Base-by-base conservation (phyloP, 2,329 filamentous ascomycete genomes). In the Fusarium sp. region DNA sequence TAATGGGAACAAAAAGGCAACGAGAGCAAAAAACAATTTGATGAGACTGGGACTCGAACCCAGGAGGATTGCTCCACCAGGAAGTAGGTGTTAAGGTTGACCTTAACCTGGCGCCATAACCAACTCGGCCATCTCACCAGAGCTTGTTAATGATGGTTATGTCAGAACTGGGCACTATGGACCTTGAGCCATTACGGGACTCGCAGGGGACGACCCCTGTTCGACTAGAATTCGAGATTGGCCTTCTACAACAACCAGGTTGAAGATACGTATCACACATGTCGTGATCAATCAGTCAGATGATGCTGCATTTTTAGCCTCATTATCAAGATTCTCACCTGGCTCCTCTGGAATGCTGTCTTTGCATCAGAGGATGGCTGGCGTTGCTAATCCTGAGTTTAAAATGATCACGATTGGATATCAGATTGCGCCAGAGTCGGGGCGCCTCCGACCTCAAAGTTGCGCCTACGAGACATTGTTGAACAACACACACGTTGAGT, bases 11-110 rank as follows among this genome's bases (percentile, higher is more conserved):
- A 62, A 52, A 41, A 24, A 54, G 4, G 0, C 3, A 5, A 1
- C 27, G 63, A 50, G 14, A 6, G 4, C 5, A 54, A 66, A 65
- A 74, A 64, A 37, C 4, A 65, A n/a, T 14, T n/a, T 78, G 74
- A 78, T 78, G 73, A 78, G 76, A 78, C 76, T 78, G 76, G 76
- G 76, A 78, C 71, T 78, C 73, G 76, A 78, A 78, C 76, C 76
- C 76, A 78, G 75, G 76, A 78, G 76, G 75, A 78, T 78, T 78
- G 76, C 74, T 78, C 74, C 76, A 78, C 60, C 76, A 78, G 76
- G 76, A 78, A 77, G 54, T 73, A 69, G 68, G 68, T 76, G 76
- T 77, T 75, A 77, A 77, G 76, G 76, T 77, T 77, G 43, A 77
- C 76, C 76, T 78, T 78, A 77, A 77, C 76, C 76, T 77, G 76